Evolutionary conservation across 257 asterid species (phyloP), one percentile per base, ranked within the genome.

Genomic region (Cynanchum wilfordii): DNA sequence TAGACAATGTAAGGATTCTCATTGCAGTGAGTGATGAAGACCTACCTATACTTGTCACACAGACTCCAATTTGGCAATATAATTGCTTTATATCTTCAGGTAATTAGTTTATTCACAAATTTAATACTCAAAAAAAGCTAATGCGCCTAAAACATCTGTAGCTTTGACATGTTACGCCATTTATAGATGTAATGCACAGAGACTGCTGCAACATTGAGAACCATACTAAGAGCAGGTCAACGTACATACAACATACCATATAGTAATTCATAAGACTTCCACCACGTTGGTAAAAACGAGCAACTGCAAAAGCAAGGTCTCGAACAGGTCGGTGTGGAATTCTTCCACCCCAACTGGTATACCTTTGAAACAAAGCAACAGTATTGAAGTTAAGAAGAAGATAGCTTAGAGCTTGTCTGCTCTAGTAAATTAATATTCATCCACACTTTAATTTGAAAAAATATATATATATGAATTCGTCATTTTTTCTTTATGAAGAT

Each of bases 221-320:
- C 68, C 69, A 12, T n/a, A 17, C 40, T 13, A 56, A 2, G 20
- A 50, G 78, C 66, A 42, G 49, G 36, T 7, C 71, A 63, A 51
- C 40, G 49, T 17, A 45, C 38, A 65, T 52, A 78, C 59, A 69
- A 70, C 73, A 45, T 84, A 93, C 98, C 98, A 93, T 93, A 78
- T 93, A 93, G 82, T 93, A 93, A 79, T 93, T 93, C 84, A 86
- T 90, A 58, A 93, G 85, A 87, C 97, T 91, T 57, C 98, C 98
- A 66, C 97, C 96, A 56, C 96, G 97, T 77, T 93, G 96, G 83
- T 80, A 93, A 87, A 93, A 93, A 38, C 98, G 97, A 84, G 98
- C 97, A 78, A 93, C 91, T 65, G 98, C 96, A 86, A 93, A 93
- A 24, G 98, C 98, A 50, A 93, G 75, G 85, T 93, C 98, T 82